phyloP scores from a whole-genome alignment of 1,284 basidiomycete species.

The Fomitiporia mediterranea region DNA sequence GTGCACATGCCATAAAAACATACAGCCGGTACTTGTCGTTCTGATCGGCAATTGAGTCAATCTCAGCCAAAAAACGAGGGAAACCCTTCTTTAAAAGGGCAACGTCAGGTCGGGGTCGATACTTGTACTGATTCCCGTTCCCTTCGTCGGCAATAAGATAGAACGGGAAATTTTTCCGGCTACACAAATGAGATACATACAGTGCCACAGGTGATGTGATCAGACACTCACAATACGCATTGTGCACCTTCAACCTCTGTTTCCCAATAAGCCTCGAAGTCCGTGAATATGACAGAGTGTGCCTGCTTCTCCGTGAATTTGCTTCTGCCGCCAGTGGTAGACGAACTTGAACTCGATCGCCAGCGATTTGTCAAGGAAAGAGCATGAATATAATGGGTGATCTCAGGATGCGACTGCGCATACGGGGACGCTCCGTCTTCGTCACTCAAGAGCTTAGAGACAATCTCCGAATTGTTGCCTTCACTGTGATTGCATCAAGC shows the following conservation, averaged over 20 bases:
- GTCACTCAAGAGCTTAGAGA: no score
- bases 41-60: not conserved
- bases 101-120: not conserved
- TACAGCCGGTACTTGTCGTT: not conserved
- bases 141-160: not conserved
- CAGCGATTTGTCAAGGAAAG: no score
- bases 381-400: no score
- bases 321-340: no score
- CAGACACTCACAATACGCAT: not conserved
- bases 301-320: no score
- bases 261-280: no score
- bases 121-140: not conserved
- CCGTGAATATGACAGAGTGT: no score
- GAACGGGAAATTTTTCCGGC: not conserved
- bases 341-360: no score
- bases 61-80: not conserved
- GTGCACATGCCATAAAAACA: not conserved
- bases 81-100: not conserved
- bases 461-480: no score
- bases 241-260: not conserved
- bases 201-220: not conserved
- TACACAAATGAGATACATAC: not conserved
- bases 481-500: no score
- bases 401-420: no score
- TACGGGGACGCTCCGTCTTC: no score